Evolutionary conservation across 345 rosid species (phyloP).

Genomic region (Brassica incana): DNA sequence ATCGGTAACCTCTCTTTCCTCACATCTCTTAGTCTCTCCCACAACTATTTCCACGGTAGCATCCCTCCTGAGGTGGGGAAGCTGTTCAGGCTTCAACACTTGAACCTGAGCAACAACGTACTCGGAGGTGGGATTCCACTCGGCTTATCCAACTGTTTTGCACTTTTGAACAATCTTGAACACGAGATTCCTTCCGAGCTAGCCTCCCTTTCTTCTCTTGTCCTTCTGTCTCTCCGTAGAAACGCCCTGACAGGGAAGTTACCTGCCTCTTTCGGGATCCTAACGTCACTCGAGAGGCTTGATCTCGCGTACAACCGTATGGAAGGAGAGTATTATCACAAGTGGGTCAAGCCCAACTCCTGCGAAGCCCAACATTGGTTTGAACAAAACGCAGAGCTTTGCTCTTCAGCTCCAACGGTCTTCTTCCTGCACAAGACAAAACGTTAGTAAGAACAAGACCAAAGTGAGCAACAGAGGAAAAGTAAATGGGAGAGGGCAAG

Average conservation of each 20-base stretch:
- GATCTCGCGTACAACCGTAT: not conserved
- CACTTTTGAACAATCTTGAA: not conserved
- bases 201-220: not conserved
- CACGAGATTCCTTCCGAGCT: not conserved
- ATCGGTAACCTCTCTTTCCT: not conserved
- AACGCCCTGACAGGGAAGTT: not conserved
- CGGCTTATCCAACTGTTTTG: not conserved
- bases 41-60: not conserved
- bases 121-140: not conserved
- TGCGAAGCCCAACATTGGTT: too few relatives aligned
- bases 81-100: not conserved
- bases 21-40: not conserved
- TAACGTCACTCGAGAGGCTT: not conserved
- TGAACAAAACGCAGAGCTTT: too few relatives aligned
- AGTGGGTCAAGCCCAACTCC: too few relatives aligned
- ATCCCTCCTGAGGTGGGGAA: not conserved
- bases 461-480: too few relatives aligned
- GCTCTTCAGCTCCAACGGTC: too few relatives aligned
- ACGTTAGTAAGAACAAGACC: too few relatives aligned
- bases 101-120: not conserved
- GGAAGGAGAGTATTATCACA: not conserved
- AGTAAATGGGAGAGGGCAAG: too few relatives aligned
- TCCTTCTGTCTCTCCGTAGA: not conserved
- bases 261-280: not conserved
- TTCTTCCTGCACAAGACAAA: too few relatives aligned